These are phyloP conservation scores for Chytriomyces sp. DNA, from an alignment of 192 early-diverging fungal genomes.

Conservation along the genomic window DNA sequence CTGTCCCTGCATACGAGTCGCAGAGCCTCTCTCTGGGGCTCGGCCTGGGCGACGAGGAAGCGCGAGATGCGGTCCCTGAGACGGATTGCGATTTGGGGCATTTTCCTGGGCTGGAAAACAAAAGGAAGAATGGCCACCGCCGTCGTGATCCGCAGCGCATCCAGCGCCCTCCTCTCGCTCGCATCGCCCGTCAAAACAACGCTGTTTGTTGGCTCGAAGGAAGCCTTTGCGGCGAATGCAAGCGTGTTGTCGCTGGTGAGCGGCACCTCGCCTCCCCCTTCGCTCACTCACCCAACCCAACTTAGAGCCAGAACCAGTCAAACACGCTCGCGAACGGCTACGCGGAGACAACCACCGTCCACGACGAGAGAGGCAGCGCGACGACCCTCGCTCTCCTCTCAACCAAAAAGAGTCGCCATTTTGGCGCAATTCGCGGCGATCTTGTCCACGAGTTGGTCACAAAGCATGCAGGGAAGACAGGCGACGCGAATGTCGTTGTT, in stretches of 20 bases:
- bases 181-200: not conserved
- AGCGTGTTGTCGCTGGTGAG: not conserved
- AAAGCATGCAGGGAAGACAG: conserved; percentile 18
- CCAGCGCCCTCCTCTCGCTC: not conserved
- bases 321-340: not conserved
- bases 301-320: not conserved
- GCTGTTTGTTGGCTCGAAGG: not conserved
- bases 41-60: conserved; percentile 37
- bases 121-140: not conserved
- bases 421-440: conserved; percentile 44
- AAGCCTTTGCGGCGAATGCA: not conserved
- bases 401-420: conserved; percentile 34
- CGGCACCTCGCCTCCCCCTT: not conserved
- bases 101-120: not conserved
- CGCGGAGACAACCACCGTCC: not conserved
- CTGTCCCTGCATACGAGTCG: conserved; percentile 43
- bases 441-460: conserved; percentile 37
- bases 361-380: not conserved
- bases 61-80: conserved; percentile 17
- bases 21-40: conserved; percentile 48
- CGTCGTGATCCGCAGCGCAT: not conserved
- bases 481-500: conserved; percentile 25
- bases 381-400: not conserved
- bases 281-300: not conserved
- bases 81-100: not conserved